Evolutionary conservation across 1,284 basidiomycete species (phyloP).

Genomic region (Sphaerobolus stellatus): DNA sequence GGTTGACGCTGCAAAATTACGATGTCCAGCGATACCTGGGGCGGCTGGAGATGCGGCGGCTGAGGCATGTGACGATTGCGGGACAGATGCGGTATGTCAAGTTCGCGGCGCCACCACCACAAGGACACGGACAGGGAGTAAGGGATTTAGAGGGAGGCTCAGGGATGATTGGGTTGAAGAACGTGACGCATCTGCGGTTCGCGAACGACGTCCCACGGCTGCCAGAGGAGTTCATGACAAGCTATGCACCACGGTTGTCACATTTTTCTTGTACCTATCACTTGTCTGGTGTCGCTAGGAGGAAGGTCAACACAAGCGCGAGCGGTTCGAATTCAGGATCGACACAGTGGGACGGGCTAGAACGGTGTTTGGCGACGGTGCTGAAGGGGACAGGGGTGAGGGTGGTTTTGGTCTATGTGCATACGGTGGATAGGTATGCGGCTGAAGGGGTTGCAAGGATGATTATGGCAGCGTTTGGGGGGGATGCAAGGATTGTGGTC

Average conservation of each 20-base stretch:
- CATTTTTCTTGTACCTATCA: constrained; percentile 7
- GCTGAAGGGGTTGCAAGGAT: too few species aligned
- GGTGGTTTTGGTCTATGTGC: constrained; percentile 1
- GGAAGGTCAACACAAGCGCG: background rate
- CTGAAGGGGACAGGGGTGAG: background rate
- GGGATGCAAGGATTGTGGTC: constrained; percentile 2
- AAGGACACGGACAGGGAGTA: background rate
- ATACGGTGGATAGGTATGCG: background rate
- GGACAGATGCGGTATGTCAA: constrained; percentile 5
- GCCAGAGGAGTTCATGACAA: background rate
- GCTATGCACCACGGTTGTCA: constrained; percentile 1
- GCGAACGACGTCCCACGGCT: constrained; percentile 10
- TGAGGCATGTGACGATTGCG: constrained; percentile 1
- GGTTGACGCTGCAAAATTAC: constrained; percentile 8
- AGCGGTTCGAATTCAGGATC: background rate
- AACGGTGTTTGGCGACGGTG: constrained; percentile 1
- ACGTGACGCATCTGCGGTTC: constrained; percentile 6
- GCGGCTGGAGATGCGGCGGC: background rate
- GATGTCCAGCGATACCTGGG: constrained; percentile 2
- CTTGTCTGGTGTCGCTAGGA: too few species aligned
- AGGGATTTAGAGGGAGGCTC: too few species aligned
- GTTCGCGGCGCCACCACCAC: too few species aligned
- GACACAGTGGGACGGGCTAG: constrained; percentile 2
- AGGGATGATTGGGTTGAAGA: background rate
- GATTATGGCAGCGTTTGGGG: too few species aligned